phyloP scores from a whole-genome alignment of 106 monocot species.

The Acorus gramineus region DNA sequence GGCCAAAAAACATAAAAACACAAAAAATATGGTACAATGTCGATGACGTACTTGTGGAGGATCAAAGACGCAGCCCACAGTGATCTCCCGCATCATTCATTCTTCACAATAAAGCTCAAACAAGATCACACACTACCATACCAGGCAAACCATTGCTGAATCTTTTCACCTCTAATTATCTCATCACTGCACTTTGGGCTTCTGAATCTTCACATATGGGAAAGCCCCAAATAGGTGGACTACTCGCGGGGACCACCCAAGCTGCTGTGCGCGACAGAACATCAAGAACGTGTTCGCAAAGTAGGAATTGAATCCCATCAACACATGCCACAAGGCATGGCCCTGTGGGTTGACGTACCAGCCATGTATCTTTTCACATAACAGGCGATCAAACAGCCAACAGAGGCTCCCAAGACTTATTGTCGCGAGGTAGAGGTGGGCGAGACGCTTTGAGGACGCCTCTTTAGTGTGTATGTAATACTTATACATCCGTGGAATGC shows the following conservation, averaged over 20 bases:
- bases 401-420: slow-evolving; percentile 39
- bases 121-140: no score
- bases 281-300: slow-evolving; percentile 82
- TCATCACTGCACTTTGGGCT: slow-evolving; percentile 33
- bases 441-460: slow-evolving; percentile 51
- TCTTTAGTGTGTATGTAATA: slow-evolving; percentile 88
- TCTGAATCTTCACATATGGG: slow-evolving; percentile 62
- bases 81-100: no score
- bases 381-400: slow-evolving; percentile 51
- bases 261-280: slow-evolving; percentile 77
- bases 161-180: no score
- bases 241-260: slow-evolving; percentile 59
- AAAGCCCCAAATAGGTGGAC: slow-evolving; percentile 37
- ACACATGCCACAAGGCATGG: slow-evolving; percentile 85
- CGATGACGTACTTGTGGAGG: no score
- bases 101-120: no score
- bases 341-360: slow-evolving; percentile 81
- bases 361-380: slow-evolving; percentile 39
- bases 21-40: no score
- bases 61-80: no score
- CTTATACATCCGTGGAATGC: slow-evolving; percentile 87
- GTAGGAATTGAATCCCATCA: slow-evolving; percentile 85
- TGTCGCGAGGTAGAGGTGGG: slow-evolving; percentile 47
- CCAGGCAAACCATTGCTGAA: no score
- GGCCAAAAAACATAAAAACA: no score